Conservation (phyloP, 2,329 filamentous ascomycete species). For the Penicillium olsonii region DNA sequence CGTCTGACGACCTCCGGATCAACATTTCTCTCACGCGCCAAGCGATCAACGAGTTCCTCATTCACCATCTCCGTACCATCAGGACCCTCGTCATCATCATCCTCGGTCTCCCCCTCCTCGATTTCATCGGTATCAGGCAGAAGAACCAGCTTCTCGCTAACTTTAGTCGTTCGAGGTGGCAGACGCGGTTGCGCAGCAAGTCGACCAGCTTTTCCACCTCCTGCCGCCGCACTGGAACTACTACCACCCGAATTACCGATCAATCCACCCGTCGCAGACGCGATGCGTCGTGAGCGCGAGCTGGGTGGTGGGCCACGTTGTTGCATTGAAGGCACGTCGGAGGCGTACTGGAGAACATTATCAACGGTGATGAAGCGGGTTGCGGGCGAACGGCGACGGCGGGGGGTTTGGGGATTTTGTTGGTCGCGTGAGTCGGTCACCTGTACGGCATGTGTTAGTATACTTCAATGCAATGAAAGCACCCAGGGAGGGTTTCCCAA, state of each 20-base stretch:
- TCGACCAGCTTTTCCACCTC: constrained; percentile 58
- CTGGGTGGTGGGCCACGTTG: constrained; percentile 66
- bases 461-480: neutral
- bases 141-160: constrained; percentile 94
- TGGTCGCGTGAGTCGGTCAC: constrained; percentile 49
- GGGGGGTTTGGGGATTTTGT: constrained; percentile 28
- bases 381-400: constrained; percentile 37
- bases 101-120: constrained; percentile 45
- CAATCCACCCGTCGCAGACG: constrained; percentile 32
- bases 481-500: neutral
- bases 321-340: constrained; percentile 92
- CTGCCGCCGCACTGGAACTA: constrained; percentile 43
- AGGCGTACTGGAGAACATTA: constrained; percentile 90
- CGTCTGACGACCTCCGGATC: constrained; percentile 37
- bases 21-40: constrained; percentile 35
- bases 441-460: constrained; percentile 26
- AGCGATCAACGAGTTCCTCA: constrained; percentile 37
- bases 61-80: constrained; percentile 33
- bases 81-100: constrained; percentile 27
- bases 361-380: constrained; percentile 86
- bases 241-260: constrained; percentile 37
- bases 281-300: constrained; percentile 34
- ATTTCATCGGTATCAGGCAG: constrained; percentile 70
- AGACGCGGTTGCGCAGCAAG: constrained; percentile 60
- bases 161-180: constrained; percentile 86